These are phyloP conservation scores for Rhodosporidiobolus sp. DNA, from an alignment of 768 basidiomycete species.

Conservation along the genomic window DNA sequence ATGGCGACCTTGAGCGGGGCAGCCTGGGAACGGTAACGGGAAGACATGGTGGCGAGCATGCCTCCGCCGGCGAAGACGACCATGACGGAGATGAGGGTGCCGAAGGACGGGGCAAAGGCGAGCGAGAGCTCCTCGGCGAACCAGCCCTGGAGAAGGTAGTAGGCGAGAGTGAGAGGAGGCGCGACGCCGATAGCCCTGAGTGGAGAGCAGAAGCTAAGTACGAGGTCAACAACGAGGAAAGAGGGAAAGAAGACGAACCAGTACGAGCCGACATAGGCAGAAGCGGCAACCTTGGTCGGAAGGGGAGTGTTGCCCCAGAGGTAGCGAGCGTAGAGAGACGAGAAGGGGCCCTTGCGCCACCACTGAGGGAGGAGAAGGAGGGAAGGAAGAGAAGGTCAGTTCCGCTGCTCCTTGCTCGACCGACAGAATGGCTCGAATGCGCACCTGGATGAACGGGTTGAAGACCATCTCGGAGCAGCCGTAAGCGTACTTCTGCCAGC, in stretches of 20 bases:
- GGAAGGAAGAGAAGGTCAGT: too few species aligned
- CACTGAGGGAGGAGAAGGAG: conserved; percentile 31
- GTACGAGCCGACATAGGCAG: too few species aligned
- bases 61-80: conserved; percentile 63
- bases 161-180: conserved; percentile 62
- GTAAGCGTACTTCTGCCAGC: conserved; percentile 75
- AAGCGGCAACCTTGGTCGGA: conserved; percentile 9
- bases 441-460: conserved; percentile 59
- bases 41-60: conserved; percentile 50
- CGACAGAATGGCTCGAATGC: too few species aligned
- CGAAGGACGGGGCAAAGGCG: conserved; percentile 52
- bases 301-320: conserved; percentile 2
- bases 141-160: conserved; percentile 68
- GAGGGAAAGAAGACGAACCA: too few species aligned
- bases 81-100: conserved; percentile 70
- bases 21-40: conserved; percentile 8
- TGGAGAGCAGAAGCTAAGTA: conserved; percentile 18
- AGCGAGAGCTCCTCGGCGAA: conserved; percentile 40
- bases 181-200: conserved; percentile 64
- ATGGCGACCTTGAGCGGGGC: conserved; percentile 42
- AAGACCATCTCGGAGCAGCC: conserved; percentile 61
- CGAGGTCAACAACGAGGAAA: background rate
- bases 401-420: too few species aligned
- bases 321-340: conserved; percentile 1
- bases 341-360: conserved; percentile 15